Conservation (phyloP, 2,329 filamentous ascomycete species). For the Rhynchosporium secalis region DNA sequence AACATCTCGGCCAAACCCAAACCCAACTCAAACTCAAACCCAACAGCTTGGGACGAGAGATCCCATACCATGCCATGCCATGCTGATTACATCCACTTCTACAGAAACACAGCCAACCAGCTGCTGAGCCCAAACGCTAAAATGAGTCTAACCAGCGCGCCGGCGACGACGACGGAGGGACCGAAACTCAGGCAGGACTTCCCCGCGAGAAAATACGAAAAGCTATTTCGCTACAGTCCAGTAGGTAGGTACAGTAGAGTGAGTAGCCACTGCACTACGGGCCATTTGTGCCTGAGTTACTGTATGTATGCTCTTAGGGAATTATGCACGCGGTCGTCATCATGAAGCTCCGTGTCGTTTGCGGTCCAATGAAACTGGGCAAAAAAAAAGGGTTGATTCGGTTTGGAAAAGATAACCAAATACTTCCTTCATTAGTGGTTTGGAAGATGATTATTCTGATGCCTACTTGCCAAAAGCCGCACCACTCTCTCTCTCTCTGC, state of each 20-base stretch:
- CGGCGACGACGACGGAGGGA: conserved; percentile 3
- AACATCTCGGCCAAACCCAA: background rate
- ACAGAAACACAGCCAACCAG: conserved; percentile 15
- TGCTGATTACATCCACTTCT: background rate
- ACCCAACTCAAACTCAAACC: conserved; percentile 12
- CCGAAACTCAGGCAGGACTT: conserved; percentile 12
- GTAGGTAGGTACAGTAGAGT: no score
- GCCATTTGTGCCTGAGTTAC: conserved; percentile 4
- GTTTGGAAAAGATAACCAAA: no score
- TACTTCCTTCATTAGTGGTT: no score
- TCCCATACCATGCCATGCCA: background rate
- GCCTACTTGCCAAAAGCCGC: no score
- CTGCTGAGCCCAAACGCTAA: background rate
- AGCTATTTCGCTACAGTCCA: no score
- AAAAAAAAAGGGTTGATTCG: no score
- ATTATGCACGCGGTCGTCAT: conserved; percentile 5
- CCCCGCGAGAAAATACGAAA: conserved; percentile 12
- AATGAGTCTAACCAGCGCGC: conserved; percentile 8
- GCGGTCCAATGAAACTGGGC: background rate
- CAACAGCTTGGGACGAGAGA: conserved; percentile 20
- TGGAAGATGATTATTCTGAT: no score
- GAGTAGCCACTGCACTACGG: background rate
- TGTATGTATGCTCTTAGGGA: background rate
- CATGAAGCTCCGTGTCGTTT: background rate
- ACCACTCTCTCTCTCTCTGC: no score